Conservation (phyloP, 768 basidiomycete genomes). For the Cytidiella melzeri region DNA sequence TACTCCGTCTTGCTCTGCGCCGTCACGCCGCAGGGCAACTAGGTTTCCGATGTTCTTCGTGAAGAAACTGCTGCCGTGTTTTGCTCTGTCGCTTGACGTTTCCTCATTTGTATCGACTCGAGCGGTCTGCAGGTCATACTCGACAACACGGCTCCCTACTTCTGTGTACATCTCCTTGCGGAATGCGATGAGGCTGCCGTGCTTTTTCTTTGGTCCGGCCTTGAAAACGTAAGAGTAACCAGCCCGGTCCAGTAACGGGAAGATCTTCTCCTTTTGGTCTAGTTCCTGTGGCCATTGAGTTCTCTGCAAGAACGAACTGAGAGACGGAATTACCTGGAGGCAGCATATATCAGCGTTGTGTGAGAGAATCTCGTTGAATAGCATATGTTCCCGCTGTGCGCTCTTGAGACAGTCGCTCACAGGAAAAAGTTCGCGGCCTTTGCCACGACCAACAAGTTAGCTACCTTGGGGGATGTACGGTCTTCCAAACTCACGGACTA, state of each 20-base stretch:
- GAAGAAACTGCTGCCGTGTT: slow-evolving; percentile 53
- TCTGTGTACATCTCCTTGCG: slow-evolving; percentile 45
- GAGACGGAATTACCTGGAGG: slow-evolving; percentile 57
- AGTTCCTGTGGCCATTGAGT: slow-evolving; percentile 62
- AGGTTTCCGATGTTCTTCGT: slow-evolving; percentile 82
- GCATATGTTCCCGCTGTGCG: slow-evolving; percentile 65
- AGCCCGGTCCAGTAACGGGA: slow-evolving; percentile 57
- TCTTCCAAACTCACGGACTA: slow-evolving; percentile 57
- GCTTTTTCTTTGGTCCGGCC: slow-evolving; percentile 68
- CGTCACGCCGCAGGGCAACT: slow-evolving; percentile 51
- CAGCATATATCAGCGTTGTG: slow-evolving; percentile 79
- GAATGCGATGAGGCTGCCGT: slow-evolving; percentile 83
- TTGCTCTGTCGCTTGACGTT: slow-evolving; percentile 17
- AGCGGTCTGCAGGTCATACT: slow-evolving; percentile 65
- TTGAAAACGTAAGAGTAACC: slow-evolving; percentile 64
- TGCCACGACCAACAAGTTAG: neutral
- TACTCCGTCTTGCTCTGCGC: slow-evolving; percentile 43
- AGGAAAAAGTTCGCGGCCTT: slow-evolving; percentile 79
- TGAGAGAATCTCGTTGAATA: slow-evolving; percentile 66
- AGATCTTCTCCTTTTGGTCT: slow-evolving; percentile 68
- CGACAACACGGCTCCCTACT: slow-evolving; percentile 41
- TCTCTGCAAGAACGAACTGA: neutral
- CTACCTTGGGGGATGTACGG: neutral
- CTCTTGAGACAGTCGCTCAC: slow-evolving; percentile 82
- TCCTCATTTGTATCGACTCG: slow-evolving; percentile 24